Evolutionary conservation across 805 yeast genomes (phyloP).

Genomic region (Ogataea trehaloabstinens): DNA sequence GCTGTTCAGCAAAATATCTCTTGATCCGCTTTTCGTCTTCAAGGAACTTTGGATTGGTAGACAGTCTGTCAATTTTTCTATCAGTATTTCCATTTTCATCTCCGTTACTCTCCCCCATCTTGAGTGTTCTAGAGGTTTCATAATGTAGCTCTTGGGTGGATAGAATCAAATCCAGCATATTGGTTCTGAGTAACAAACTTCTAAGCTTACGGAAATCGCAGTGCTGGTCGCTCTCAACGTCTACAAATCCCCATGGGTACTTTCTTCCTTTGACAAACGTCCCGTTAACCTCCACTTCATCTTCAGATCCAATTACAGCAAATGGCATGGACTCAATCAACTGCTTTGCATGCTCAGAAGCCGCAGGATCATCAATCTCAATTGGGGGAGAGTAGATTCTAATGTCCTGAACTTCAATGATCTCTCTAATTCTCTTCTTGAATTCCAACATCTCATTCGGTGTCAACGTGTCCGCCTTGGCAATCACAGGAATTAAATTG

Average conservation of each 20-base stretch:
- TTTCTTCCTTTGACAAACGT: conserved; percentile 70
- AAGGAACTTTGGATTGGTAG: conserved; percentile 84
- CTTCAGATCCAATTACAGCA: conserved; percentile 78
- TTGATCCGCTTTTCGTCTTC: conserved; percentile 95
- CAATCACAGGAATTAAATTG: conserved; percentile 85
- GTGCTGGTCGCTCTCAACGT: conserved; percentile 81
- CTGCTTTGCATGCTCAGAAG: conserved; percentile 77
- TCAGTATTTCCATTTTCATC: conserved; percentile 19
- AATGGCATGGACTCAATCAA: conserved; percentile 84
- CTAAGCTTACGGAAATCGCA: conserved; percentile 84
- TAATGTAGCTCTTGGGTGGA: conserved; percentile 81
- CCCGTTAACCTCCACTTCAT: conserved; percentile 65
- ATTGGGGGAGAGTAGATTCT: conserved; percentile 82
- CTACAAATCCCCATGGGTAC: conserved; percentile 90
- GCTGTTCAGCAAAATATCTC: conserved; percentile 94
- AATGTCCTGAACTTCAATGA: conserved; percentile 81
- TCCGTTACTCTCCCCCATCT: conserved; percentile 46
- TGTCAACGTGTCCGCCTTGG: conserved; percentile 83
- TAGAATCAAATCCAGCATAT: conserved; percentile 76
- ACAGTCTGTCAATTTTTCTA: conserved; percentile 38
- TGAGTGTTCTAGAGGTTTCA: conserved; percentile 71
- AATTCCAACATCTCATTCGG: conserved; percentile 65
- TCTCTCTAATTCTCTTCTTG: conserved; percentile 75
- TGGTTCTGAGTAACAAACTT: conserved; percentile 73
- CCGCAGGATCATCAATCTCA: conserved; percentile 69